Percentiles rank a stretch among this genome's conserved stretches.
Evolutionary conservation across 2,329 filamentous ascomycete species (phyloP).

Genomic region (Aspergillus sp.): DNA sequence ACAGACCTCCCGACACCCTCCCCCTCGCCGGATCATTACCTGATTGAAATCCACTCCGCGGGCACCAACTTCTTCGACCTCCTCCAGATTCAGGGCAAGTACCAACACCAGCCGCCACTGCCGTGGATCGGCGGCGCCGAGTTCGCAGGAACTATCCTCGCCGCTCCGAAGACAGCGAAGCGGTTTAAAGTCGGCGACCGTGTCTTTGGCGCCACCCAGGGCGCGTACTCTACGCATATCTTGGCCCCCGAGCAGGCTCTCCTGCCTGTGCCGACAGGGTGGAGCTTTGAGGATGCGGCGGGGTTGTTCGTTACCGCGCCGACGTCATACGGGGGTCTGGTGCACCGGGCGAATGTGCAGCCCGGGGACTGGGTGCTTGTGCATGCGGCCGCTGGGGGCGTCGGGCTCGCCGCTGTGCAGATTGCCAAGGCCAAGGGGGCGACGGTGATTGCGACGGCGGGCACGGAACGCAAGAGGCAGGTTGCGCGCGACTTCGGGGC

Average conservation of each 20-base stretch:
- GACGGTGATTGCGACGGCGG: conserved; percentile 86
- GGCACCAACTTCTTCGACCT: conserved; percentile 98
- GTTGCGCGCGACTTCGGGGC: conserved; percentile 75
- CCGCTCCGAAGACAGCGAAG: conserved; percentile 49
- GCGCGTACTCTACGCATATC: conserved; percentile 73
- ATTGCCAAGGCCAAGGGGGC: conserved; percentile 88
- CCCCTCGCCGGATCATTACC: conserved; percentile 66
- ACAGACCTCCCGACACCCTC: conserved; percentile 64
- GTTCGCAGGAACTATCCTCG: conserved; percentile 70
- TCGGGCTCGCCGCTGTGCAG: conserved; percentile 85
- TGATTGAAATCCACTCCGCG: conserved; percentile 76
- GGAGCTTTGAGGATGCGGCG: conserved; percentile 76
- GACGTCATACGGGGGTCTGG: conserved; percentile 77
- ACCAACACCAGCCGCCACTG: conserved; percentile 81
- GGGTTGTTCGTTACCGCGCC: conserved; percentile 88
- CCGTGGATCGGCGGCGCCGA: conserved; percentile 84
- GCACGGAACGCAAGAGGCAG: conserved; percentile 67
- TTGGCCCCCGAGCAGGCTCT: conserved; percentile 58
- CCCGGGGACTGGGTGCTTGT: conserved; percentile 79
- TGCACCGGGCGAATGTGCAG: conserved; percentile 67
- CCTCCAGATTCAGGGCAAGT: conserved; percentile 89
- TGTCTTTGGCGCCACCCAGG: conserved; percentile 81
- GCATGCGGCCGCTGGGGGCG: conserved; percentile 85
- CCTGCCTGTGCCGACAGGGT: conserved; percentile 67
- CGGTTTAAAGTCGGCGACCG: conserved; percentile 69